phyloP scores from a whole-genome alignment of 192 early-diverging fungal species.

The Linderina pennispora region DNA sequence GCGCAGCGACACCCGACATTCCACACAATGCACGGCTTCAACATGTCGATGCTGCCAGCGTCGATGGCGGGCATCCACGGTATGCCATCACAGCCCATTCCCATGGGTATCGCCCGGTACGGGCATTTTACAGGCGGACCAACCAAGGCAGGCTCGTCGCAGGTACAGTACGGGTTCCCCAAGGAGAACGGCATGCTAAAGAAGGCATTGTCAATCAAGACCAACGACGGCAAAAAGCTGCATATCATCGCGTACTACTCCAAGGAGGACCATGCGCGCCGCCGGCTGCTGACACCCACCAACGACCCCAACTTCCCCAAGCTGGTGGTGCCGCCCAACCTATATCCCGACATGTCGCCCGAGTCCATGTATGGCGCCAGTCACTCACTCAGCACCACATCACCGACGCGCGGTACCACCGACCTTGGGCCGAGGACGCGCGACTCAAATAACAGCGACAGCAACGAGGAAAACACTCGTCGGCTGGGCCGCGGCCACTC shows the following conservation, averaged over 20 bases:
- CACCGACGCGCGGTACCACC: no score
- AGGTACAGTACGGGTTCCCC: constrained; percentile 48
- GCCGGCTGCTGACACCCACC: constrained; percentile 62
- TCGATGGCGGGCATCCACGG: constrained; percentile 21
- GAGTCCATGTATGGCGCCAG: constrained; percentile 46
- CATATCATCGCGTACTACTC: constrained; percentile 90
- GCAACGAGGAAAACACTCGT: no score
- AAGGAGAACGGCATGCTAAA: constrained; percentile 82
- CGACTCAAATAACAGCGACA: no score
- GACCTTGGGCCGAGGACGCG: no score
- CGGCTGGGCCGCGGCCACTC: no score
- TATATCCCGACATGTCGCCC: constrained; percentile 76
- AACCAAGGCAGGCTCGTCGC: constrained; percentile 43
- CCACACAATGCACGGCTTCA: constrained; percentile 37
- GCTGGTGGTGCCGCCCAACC: constrained; percentile 67
- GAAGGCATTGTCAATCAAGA: constrained; percentile 83
- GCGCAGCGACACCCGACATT: constrained; percentile 46
- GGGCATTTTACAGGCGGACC: constrained; percentile 48
- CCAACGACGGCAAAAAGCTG: constrained; percentile 69
- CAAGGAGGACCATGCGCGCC: constrained; percentile 63
- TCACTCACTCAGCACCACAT: constrained; percentile 23
- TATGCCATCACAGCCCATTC: constrained; percentile 26
- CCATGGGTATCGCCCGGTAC: constrained; percentile 48
- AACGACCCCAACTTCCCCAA: constrained; percentile 57
- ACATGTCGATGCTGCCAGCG: constrained; percentile 7